A percentile compares a stretch with the other conserved stretches of the same genome.
phyloP scores from a whole-genome alignment of 805 yeast species.

The Kazachstania kunashirensis region DNA sequence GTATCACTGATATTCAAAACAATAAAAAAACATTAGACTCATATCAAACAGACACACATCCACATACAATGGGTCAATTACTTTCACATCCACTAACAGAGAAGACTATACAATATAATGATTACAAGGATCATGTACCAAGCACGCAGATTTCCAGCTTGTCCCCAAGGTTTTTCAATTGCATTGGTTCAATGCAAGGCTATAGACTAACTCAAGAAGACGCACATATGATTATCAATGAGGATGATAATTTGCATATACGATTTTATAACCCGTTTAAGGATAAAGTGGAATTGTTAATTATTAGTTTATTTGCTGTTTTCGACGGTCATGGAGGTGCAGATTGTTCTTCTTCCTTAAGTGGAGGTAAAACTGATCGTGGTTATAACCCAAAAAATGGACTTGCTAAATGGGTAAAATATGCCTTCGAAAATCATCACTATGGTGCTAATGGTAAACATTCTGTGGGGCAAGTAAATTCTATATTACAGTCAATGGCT shows the following conservation, averaged over 20 bases:
- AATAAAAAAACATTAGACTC: no score
- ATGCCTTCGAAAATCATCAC: constrained; percentile 24
- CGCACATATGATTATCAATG: constrained; percentile 49
- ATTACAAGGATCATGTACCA: constrained; percentile 22
- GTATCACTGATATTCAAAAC: no score
- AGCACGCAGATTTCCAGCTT: constrained; percentile 6
- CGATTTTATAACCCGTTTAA: constrained; percentile 24
- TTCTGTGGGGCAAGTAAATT: constrained; percentile 3
- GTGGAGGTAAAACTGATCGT: constrained; percentile 20
- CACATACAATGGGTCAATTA: constrained; percentile 52
- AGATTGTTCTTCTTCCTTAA: constrained; percentile 46
- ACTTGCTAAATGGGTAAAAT: constrained; percentile 23
- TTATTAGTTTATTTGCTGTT: constrained; percentile 48
- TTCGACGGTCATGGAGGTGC: constrained; percentile 82
- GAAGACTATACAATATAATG: constrained; percentile 42
- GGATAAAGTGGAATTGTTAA: constrained; percentile 16
- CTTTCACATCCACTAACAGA: constrained; percentile 68
- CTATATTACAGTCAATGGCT: background rate
- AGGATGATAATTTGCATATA: constrained; percentile 32
- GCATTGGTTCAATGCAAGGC: constrained; percentile 72
- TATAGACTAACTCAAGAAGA: constrained; percentile 69
- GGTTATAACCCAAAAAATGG: constrained; percentile 15
- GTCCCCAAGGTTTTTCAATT: constrained; percentile 39
- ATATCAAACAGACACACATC: no score
- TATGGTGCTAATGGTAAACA: constrained; percentile 15